Percentiles rank a stretch among this genome's conserved stretches.
Evolutionary conservation across 176 grass and related monocot genomes (phyloP).

Genomic region (Puya raimondii): DNA sequence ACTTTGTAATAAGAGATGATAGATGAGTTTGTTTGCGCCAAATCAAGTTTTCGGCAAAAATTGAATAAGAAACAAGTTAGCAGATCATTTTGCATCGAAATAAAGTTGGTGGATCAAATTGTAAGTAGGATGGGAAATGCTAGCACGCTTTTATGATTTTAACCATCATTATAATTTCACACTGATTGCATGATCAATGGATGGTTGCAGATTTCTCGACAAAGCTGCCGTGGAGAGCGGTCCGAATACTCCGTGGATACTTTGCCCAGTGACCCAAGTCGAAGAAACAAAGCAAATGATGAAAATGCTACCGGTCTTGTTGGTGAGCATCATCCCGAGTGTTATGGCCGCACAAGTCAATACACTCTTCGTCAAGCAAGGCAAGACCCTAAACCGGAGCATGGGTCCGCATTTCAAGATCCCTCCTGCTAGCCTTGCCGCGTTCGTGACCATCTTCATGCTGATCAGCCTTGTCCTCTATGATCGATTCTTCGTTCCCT

Average conservation of each 20-base stretch:
- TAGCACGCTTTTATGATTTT: no score
- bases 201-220: not conserved
- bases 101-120: no score
- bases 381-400: constrained; percentile 4
- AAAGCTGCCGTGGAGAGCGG: not conserved
- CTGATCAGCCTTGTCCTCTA: constrained; percentile 15
- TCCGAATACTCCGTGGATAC: not conserved
- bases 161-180: not conserved
- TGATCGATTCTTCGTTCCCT: constrained; percentile 7
- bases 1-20: no score
- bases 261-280: constrained; percentile 10
- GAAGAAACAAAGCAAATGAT: constrained; percentile 17
- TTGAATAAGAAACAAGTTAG: no score
- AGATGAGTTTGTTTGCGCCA: no score
- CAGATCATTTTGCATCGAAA: no score
- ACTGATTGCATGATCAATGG: not conserved
- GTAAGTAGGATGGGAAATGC: no score
- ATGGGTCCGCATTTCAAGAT: constrained; percentile 13
- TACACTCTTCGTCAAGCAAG: constrained; percentile 20
- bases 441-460: constrained; percentile 12
- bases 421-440: constrained; percentile 7
- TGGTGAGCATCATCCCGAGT: constrained; percentile 1
- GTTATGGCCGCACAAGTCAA: not conserved
- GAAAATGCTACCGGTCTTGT: not conserved
- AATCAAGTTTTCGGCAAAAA: no score